These are phyloP conservation scores for Atkinsonella hypoxylon DNA, from an alignment of 2,329 filamentous ascomycete genomes.

Conservation along the genomic window DNA sequence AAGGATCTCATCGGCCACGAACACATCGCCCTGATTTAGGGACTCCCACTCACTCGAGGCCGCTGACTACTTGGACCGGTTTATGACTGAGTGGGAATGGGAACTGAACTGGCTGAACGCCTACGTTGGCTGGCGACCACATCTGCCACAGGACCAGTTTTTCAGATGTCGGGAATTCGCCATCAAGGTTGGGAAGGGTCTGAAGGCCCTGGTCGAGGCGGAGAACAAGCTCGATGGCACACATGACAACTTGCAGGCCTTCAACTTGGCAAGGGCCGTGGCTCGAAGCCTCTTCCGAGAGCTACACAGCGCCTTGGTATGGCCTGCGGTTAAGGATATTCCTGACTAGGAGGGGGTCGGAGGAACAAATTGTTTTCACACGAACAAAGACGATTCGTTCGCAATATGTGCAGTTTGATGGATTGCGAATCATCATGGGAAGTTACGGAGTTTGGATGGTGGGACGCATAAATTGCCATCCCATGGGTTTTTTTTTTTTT, in stretches of 20 bases:
- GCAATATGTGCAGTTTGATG: neutral
- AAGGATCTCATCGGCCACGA: neutral
- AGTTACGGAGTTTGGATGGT: neutral
- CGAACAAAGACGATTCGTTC: too few species aligned
- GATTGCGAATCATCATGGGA: neutral
- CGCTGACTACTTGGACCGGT: conserved; percentile 4
- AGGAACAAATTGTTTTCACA: too few species aligned
- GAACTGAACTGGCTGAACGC: conserved; percentile 10
- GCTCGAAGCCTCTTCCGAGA: neutral
- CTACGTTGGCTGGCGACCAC: conserved; percentile 10
- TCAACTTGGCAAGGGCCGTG: neutral
- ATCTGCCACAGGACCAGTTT: conserved; percentile 1
- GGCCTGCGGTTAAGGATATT: neutral
- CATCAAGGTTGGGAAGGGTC: neutral
- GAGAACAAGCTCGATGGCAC: conserved; percentile 9
- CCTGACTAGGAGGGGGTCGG: too few species aligned
- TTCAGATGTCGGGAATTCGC: neutral
- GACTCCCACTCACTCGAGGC: neutral
- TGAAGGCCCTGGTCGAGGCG: neutral
- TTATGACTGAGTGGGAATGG: conserved; percentile 4
- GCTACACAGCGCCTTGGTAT: neutral
- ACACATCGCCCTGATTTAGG: conserved; percentile 4
- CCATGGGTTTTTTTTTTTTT: too few species aligned
- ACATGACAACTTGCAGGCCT: neutral
- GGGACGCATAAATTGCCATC: neutral